Percentiles rank a stretch among this genome's conserved stretches.
phyloP scores from a whole-genome alignment of 441 rosid genomes.

The Croton setiger region DNA sequence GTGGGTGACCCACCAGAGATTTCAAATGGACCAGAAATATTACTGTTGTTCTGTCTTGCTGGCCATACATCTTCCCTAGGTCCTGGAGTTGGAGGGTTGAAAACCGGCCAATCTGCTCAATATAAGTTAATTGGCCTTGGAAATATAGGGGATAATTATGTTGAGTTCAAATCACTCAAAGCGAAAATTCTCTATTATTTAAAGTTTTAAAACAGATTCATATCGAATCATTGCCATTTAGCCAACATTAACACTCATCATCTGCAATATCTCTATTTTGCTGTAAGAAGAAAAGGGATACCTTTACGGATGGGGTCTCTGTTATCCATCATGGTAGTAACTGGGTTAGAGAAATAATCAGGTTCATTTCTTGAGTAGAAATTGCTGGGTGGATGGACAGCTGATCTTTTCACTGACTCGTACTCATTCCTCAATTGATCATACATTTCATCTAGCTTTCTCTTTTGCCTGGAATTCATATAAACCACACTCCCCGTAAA shows the following conservation, averaged over 20 bases:
- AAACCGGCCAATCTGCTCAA: slow-evolving; percentile 80
- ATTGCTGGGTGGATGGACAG: slow-evolving; percentile 70
- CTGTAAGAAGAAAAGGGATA: slow-evolving; percentile 27
- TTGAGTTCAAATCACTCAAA: slow-evolving; percentile 1
- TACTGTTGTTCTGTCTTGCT: slow-evolving; percentile 74
- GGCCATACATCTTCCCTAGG: slow-evolving; percentile 85
- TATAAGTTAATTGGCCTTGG: slow-evolving; percentile 69
- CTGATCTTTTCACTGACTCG: slow-evolving; percentile 72
- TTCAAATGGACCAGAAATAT: slow-evolving; percentile 69
- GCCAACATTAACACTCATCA: slow-evolving; percentile 3
- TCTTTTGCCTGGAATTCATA: slow-evolving; percentile 61
- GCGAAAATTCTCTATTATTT: slow-evolving; percentile 9
- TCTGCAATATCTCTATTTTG: slow-evolving; percentile 13
- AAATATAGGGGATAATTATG: slow-evolving; percentile 26
- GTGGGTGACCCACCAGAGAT: slow-evolving; percentile 59
- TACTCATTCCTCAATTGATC: slow-evolving; percentile 81
- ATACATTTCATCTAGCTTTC: slow-evolving; percentile 97
- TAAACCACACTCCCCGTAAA: neutral
- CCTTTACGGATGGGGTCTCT: slow-evolving; percentile 70
- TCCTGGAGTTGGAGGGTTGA: slow-evolving; percentile 92
- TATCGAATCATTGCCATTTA: neutral
- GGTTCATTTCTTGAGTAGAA: slow-evolving; percentile 69
- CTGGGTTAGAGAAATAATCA: slow-evolving; percentile 64
- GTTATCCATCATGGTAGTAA: slow-evolving; percentile 56
- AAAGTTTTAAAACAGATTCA: neutral